Base-by-base conservation (phyloP, 495 filamentous ascomycete genomes). In the Penicillium ucsense region DNA sequence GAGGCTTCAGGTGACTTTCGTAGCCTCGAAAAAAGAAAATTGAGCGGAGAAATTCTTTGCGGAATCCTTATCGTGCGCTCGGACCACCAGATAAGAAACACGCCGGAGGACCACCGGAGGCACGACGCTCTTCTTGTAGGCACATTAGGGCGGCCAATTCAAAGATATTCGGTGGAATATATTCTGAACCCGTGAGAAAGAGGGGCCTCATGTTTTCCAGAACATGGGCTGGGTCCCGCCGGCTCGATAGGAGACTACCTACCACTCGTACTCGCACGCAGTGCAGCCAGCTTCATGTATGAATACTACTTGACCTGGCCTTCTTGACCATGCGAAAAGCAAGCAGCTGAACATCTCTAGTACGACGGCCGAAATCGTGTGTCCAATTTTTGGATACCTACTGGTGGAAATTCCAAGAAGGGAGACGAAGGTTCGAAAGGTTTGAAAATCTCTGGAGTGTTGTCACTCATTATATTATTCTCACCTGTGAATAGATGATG, bases 341-440 rank as follows among this genome's bases (percentile, higher is more conserved):
- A 49, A 39, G 20, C 43, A 49, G 46, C 47, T 55, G 41, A 55
- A 42, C 12, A 30, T 12, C 46, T 36, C 7, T 51, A 76, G 72
- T 61, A 56, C 61, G 82, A 86, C 66, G 70, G 73, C 34, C 65
- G 80, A 49, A 76, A 64, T 57, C 78, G 88, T 42, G 67, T 85
- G 12, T 88, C 86, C 8, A 80, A 73, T 35, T 78, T 89, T 55
- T 94, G 89, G 85, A 74, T 81, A 12, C 85, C 88, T 0, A 85
- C 80, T 8, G 83, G 82, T 41, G 85, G 85, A n/a, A 82, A 88
- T 46, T 71, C 80, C 3, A 70, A 73, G 43, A 71, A 71, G 46
- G 62, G 76, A 20, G 62, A 64, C 46, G 71, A 80, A 58, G 68
- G 67, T 57, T 65, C 66, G 57, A 67, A 59, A 48, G 62, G 62